phyloP scores from a whole-genome alignment of 768 basidiomycete genomes.

The Rhizopogon vinicolor region DNA sequence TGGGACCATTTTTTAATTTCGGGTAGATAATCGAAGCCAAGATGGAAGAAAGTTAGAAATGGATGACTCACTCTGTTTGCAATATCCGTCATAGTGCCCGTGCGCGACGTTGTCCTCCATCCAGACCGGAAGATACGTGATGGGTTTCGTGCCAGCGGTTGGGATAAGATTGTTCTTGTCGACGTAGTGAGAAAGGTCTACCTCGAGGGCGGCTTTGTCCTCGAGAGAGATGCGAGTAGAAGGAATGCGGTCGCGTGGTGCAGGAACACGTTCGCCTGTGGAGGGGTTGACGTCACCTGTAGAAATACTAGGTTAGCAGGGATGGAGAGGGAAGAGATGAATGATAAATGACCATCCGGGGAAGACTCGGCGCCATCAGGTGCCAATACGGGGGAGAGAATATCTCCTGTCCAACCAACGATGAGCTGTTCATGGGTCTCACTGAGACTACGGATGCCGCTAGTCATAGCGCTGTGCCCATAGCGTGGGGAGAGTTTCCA shows the following conservation, averaged over 20 bases:
- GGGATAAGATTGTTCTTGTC: constrained; percentile 19
- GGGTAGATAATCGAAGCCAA: background rate
- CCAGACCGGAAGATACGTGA: constrained; percentile 84
- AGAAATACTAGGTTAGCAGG: constrained; percentile 7
- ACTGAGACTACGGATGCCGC: constrained; percentile 82
- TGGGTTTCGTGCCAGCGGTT: constrained; percentile 41
- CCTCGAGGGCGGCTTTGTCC: constrained; percentile 64
- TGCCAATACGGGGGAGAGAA: constrained; percentile 39
- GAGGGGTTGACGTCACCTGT: constrained; percentile 1
- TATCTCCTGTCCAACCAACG: constrained; percentile 92
- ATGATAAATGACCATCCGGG: constrained; percentile 12
- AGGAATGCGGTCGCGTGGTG: constrained; percentile 36
- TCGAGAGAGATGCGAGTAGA: constrained; percentile 47
- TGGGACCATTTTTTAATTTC: background rate
- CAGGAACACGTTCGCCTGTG: constrained; percentile 6
- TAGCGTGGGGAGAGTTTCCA: constrained; percentile 82
- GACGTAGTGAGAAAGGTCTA: constrained; percentile 56
- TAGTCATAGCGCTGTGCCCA: constrained; percentile 94
- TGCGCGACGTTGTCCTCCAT: constrained; percentile 85
- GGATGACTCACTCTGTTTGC: constrained; percentile 81
- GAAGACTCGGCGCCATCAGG: constrained; percentile 24
- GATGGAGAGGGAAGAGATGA: constrained; percentile 2
- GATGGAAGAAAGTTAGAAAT: background rate
- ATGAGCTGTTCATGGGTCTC: constrained; percentile 86
- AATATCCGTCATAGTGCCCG: constrained; percentile 96